Percentiles rank a stretch among this genome's conserved stretches.
Evolutionary conservation across 495 filamentous ascomycete species (phyloP).

Genomic region (Tuber borchii): DNA sequence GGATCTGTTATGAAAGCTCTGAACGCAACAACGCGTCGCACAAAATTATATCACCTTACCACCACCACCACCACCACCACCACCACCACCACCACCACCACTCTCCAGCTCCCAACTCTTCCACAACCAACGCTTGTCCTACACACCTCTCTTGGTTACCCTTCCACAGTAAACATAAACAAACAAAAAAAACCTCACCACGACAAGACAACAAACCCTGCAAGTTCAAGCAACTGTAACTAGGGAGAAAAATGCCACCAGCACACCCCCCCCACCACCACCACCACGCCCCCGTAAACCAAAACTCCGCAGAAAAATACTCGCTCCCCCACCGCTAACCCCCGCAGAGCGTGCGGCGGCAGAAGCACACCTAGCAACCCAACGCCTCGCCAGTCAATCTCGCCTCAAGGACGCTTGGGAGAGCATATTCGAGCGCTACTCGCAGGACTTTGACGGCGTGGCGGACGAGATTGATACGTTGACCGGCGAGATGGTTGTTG

Average conservation of each 20-base stretch:
- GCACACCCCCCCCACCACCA: neutral
- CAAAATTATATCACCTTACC: neutral
- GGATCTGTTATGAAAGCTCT: neutral
- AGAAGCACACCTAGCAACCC: slow-evolving; percentile 19
- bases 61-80: neutral
- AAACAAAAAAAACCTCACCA: neutral
- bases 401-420: slow-evolving; percentile 77
- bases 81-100: too few relatives aligned
- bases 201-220: neutral
- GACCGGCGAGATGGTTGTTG: slow-evolving; percentile 70
- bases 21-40: neutral
- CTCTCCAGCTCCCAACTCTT: neutral
- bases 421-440: slow-evolving; percentile 81
- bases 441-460: slow-evolving; percentile 67
- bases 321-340: neutral
- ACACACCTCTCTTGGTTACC: neutral
- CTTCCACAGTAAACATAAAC: neutral
- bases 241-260: neutral
- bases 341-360: slow-evolving; percentile 5
- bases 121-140: neutral
- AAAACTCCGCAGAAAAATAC: neutral
- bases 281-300: slow-evolving; percentile 7
- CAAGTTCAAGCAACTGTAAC: neutral
- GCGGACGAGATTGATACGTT: slow-evolving; percentile 75
- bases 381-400: slow-evolving; percentile 31